These are phyloP conservation scores for Aspergillus pseudotamarii DNA, from an alignment of 2,329 filamentous ascomycete genomes.

Conservation along the genomic window DNA sequence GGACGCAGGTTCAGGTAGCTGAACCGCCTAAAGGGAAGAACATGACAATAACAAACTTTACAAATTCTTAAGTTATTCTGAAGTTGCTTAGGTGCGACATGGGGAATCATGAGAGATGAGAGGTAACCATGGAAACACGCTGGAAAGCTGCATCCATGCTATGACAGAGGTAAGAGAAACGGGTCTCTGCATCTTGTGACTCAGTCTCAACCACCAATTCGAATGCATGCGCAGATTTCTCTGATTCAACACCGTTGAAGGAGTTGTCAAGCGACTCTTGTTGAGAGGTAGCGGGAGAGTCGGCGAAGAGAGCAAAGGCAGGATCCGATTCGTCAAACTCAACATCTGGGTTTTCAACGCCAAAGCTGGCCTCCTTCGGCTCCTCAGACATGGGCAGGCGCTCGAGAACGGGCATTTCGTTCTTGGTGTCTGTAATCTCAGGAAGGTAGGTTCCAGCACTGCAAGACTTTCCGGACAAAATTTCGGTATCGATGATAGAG, in stretches of 20 bases:
- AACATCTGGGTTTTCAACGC: conserved; percentile 36
- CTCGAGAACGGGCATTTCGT: conserved; percentile 54
- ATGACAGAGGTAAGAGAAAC: conserved; percentile 41
- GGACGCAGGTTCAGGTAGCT: conserved; percentile 12
- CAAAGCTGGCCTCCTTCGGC: conserved; percentile 17
- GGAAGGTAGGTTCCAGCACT: conserved; percentile 49
- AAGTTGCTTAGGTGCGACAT: conserved; percentile 21
- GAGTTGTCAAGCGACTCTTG: conserved; percentile 34
- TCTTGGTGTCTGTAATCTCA: conserved; percentile 50
- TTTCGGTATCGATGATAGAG: conserved; percentile 61
- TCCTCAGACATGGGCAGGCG: conserved; percentile 28
- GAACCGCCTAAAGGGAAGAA: conserved; percentile 16
- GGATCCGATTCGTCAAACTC: conserved; percentile 59
- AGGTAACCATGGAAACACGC: conserved; percentile 43
- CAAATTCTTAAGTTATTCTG: conserved; percentile 19
- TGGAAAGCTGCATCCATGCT: conserved; percentile 48
- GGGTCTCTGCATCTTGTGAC: conserved; percentile 28
- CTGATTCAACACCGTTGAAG: conserved; percentile 58
- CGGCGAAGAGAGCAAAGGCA: conserved; percentile 54
- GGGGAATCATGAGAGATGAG: conserved; percentile 43
- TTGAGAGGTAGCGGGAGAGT: conserved; percentile 46
- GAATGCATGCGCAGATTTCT: conserved; percentile 66
- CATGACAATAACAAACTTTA: conserved; percentile 22
- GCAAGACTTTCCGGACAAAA: conserved; percentile 72
- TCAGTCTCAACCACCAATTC: conserved; percentile 62